Evolutionary conservation across 169 alveolate species (phyloP).

Genomic region (Cryptosporidium parvum): DNA sequence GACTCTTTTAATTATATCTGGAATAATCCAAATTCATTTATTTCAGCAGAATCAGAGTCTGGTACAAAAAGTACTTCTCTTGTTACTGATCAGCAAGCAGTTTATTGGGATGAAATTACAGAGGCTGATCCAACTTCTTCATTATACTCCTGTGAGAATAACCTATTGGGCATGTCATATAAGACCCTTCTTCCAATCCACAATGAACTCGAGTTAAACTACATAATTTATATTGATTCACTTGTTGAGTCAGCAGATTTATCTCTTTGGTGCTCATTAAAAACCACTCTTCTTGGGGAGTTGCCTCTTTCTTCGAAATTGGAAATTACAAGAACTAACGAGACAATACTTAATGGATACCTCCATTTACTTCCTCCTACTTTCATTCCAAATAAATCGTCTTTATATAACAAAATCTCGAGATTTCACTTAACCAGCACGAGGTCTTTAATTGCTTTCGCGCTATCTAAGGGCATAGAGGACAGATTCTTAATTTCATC

Average conservation of each 20-base stretch:
- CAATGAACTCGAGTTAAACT: conserved; percentile 31
- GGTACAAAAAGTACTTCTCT: conserved; percentile 22
- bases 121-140: conserved; percentile 62
- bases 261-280: conserved; percentile 49
- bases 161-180: conserved; percentile 45
- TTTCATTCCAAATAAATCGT: conserved; percentile 54
- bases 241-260: conserved; percentile 35
- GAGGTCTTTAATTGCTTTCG: conserved; percentile 26
- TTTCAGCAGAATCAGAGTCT: conserved; percentile 25
- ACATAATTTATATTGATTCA: conserved; percentile 16
- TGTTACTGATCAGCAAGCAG: conserved; percentile 61
- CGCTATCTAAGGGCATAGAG: conserved; percentile 35
- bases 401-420: conserved; percentile 38
- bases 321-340: conserved; percentile 20
- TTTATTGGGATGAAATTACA: conserved; percentile 71
- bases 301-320: conserved; percentile 17
- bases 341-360: conserved; percentile 36
- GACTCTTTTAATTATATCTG: conserved; percentile 47
- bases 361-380: conserved; percentile 47
- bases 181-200: conserved; percentile 51
- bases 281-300: conserved; percentile 8
- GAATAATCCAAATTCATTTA: conserved; percentile 24
- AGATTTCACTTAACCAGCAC: conserved; percentile 71
- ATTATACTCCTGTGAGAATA: conserved; percentile 34
- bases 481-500: conserved; percentile 13